Percentiles rank a stretch among this genome's conserved stretches.
phyloP scores from a whole-genome alignment of 345 rosid species.

The Eucalyptus microcorys region DNA sequence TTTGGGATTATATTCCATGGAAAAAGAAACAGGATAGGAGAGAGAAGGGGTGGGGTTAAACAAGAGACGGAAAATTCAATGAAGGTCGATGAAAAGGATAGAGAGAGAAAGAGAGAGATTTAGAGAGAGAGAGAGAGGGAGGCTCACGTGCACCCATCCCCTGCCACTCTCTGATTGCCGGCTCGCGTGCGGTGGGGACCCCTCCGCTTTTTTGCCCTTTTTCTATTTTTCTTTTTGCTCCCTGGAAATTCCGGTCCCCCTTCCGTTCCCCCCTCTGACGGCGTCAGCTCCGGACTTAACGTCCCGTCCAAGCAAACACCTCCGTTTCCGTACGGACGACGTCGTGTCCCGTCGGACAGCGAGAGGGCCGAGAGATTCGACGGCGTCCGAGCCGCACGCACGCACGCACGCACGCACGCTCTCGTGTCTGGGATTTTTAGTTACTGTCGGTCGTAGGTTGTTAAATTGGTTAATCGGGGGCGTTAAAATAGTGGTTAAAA shows the following conservation, averaged over 20 bases:
- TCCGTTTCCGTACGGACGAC: not conserved
- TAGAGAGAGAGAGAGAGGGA: not conserved
- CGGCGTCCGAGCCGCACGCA: not conserved
- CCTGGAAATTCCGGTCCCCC: not conserved
- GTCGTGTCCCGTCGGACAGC: not conserved
- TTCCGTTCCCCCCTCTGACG: not conserved
- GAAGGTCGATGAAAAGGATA: not conserved
- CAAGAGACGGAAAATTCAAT: not conserved
- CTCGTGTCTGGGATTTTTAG: not conserved
- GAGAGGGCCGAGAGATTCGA: not conserved
- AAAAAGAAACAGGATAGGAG: not conserved
- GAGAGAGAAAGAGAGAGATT: not conserved
- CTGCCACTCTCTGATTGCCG: not conserved
- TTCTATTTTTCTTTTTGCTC: too few relatives aligned
- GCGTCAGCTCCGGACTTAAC: not conserved
- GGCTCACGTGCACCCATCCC: not conserved
- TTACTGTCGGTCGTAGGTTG: not conserved
- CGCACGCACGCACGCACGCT: not conserved
- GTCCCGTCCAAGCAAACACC: not conserved
- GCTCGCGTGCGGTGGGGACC: constrained; percentile 4
- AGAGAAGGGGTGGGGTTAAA: not conserved
- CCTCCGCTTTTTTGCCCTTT: not conserved
- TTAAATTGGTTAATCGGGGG: not conserved
- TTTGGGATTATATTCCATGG: not conserved
- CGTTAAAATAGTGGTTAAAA: not conserved